phyloP scores from a whole-genome alignment of 2,329 filamentous ascomycete genomes.

The Pyrenochaeta sp. region DNA sequence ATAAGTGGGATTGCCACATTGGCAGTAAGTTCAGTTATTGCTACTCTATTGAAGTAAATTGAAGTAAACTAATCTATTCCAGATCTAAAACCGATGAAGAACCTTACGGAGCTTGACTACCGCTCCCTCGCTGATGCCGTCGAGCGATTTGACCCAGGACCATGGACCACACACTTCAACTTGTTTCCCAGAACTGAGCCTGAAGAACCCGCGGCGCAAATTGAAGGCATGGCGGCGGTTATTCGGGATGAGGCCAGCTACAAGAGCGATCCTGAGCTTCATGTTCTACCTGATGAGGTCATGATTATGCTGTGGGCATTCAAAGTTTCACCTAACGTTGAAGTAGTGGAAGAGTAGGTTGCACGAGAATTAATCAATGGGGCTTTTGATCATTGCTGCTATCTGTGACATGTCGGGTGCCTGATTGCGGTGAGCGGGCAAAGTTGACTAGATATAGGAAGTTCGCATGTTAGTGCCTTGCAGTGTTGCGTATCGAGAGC shows the following conservation, averaged over 20 bases:
- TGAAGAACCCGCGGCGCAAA: constrained; percentile 9
- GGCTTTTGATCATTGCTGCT: too few relatives aligned
- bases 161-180: constrained; percentile 29
- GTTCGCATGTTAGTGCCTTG: too few relatives aligned
- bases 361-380: too few relatives aligned
- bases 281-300: constrained; percentile 18
- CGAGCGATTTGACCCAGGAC: constrained; percentile 34
- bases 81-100: constrained; percentile 16
- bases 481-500: neutral
- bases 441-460: too few relatives aligned
- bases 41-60: neutral
- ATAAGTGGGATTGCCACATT: constrained; percentile 27
- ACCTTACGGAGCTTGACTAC: constrained; percentile 21
- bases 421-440: too few relatives aligned
- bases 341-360: constrained; percentile 6
- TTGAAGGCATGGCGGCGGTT: constrained; percentile 22
- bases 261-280: constrained; percentile 20
- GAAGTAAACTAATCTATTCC: neutral
- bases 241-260: constrained; percentile 29
- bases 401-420: too few relatives aligned
- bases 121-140: constrained; percentile 18
- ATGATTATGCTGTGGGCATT: constrained; percentile 32
- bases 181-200: constrained; percentile 5
- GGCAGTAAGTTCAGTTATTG: constrained; percentile 22
- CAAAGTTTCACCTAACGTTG: constrained; percentile 13